Percentiles rank a stretch among this genome's conserved stretches.
These are phyloP conservation scores for Piloderma croceum DNA, from an alignment of 768 basidiomycete species.

Conservation along the genomic window DNA sequence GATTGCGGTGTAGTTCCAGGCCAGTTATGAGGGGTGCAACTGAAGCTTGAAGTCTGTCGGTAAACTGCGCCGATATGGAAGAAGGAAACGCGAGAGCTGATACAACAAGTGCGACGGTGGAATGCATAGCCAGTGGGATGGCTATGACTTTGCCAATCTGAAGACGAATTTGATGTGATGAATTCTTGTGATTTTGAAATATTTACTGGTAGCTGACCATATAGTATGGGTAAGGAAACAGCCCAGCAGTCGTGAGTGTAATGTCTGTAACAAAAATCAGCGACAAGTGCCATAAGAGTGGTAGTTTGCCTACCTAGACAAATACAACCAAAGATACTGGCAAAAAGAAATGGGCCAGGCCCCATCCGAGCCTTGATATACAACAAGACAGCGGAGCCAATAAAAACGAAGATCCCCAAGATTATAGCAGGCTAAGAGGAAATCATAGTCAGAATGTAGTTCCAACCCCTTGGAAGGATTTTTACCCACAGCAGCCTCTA, in stretches of 20 bases:
- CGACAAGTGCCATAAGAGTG: background rate
- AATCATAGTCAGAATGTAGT: too few relatives aligned
- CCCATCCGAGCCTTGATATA: conserved; percentile 56
- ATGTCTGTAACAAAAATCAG: conserved; percentile 40
- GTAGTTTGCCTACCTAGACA: conserved; percentile 38
- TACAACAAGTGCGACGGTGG: conserved; percentile 45
- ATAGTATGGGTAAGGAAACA: conserved; percentile 68
- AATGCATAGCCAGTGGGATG: conserved; percentile 56
- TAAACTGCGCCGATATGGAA: conserved; percentile 57
- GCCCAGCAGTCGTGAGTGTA: conserved; percentile 45
- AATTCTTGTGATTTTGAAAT: background rate
- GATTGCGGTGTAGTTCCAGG: conserved; percentile 40
- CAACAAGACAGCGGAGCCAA: conserved; percentile 51
- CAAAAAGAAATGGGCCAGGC: conserved; percentile 58
- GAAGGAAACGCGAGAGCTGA: conserved; percentile 58
- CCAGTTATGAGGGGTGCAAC: conserved; percentile 43
- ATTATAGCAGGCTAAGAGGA: conserved; percentile 49
- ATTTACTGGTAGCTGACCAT: conserved; percentile 29
- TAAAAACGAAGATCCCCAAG: conserved; percentile 55
- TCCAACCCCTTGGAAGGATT: background rate
- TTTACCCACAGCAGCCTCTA: conserved; percentile 42
- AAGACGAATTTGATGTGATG: conserved; percentile 2
- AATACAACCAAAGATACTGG: conserved; percentile 55
- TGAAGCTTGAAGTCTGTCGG: conserved; percentile 40
- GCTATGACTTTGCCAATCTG: conserved; percentile 48